A percentile compares a stretch with the other conserved stretches of the same genome.
phyloP scores from a whole-genome alignment of 768 basidiomycete species.

The Myochromella boudieri region DNA sequence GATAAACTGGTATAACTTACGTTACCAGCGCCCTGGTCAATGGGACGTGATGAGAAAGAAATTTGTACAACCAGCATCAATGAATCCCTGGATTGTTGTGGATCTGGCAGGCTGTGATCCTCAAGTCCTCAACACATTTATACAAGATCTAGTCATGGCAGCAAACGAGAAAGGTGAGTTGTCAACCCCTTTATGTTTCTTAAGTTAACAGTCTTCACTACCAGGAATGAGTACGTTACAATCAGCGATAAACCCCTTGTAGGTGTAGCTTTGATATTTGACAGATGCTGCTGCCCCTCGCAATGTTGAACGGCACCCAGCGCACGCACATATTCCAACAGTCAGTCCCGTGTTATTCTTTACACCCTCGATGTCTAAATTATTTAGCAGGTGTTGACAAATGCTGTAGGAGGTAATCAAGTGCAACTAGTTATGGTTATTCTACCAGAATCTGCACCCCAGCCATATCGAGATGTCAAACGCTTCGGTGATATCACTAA shows the following conservation, averaged over 20 bases:
- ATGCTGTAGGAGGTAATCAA: slow-evolving; percentile 2
- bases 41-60: slow-evolving; percentile 32
- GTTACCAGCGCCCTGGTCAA: slow-evolving; percentile 21
- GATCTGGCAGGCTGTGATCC: slow-evolving; percentile 23
- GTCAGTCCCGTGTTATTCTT: slow-evolving; percentile 7
- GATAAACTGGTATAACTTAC: too few species aligned
- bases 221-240: slow-evolving; percentile 18
- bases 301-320: slow-evolving; percentile 4
- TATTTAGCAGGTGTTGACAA: slow-evolving; percentile 10
- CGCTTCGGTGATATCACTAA: slow-evolving; percentile 38
- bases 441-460: slow-evolving; percentile 28
- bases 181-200: background rate
- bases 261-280: too few species aligned
- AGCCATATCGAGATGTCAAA: slow-evolving; percentile 29
- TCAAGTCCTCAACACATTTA: slow-evolving; percentile 14
- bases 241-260: too few species aligned
- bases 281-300: slow-evolving; percentile 7
- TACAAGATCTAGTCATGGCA: slow-evolving; percentile 19
- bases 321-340: background rate
- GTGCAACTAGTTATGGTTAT: slow-evolving; percentile 26
- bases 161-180: slow-evolving; percentile 25
- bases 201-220: background rate
- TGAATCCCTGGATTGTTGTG: slow-evolving; percentile 22
- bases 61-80: slow-evolving; percentile 16
- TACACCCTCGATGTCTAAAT: background rate